Evolutionary conservation across 805 yeast genomes (phyloP).

Genomic region (Kodamaea neixiangensis): DNA sequence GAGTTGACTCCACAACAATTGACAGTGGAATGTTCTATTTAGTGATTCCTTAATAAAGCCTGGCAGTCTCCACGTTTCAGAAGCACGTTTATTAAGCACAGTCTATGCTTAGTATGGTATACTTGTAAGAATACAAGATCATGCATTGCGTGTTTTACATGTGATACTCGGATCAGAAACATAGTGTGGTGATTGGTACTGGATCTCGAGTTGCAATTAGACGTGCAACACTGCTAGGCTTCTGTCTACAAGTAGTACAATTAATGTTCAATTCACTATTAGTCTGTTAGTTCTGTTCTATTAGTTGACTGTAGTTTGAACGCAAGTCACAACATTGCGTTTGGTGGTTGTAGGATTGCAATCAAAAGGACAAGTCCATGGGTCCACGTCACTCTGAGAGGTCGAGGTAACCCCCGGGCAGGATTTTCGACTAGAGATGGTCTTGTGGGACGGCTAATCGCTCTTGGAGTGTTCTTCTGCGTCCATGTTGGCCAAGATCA

Average conservation of each 20-base stretch:
- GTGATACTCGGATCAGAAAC: too few relatives aligned
- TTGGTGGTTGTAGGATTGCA: neutral
- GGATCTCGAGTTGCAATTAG: too few relatives aligned
- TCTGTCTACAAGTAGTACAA: neutral
- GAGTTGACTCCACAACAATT: too few relatives aligned
- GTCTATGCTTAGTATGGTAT: neutral
- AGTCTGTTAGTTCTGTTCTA: neutral
- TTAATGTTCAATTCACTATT: neutral
- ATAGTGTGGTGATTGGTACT: too few relatives aligned
- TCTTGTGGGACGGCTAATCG: neutral
- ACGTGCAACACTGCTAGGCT: too few relatives aligned
- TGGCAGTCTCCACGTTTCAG: neutral
- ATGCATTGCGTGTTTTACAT: neutral
- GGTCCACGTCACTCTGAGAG: neutral
- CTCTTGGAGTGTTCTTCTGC: conserved; percentile 42
- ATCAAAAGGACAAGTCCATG: neutral
- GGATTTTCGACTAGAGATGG: neutral
- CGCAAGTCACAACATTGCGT: neutral
- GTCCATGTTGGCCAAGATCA: conserved; percentile 76
- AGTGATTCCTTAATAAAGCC: too few relatives aligned
- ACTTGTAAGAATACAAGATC: neutral
- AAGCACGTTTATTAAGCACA: neutral
- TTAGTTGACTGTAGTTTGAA: neutral
- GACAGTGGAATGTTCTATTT: too few relatives aligned
- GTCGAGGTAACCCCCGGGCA: neutral